Evolutionary conservation across 106 monocot genomes (phyloP).

Genomic region (Vanilla planifolia): DNA sequence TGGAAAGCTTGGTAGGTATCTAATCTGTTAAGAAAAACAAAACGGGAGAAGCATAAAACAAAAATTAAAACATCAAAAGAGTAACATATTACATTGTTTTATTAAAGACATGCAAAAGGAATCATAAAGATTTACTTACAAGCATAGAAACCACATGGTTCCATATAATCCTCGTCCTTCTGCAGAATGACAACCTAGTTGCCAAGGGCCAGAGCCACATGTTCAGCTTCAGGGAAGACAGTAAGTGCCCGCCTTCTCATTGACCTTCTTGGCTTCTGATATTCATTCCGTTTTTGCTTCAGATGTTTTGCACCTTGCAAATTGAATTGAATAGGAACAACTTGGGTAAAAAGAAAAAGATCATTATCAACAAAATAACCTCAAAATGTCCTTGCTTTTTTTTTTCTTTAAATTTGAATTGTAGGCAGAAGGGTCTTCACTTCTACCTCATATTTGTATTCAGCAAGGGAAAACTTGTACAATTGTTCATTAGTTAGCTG

Average conservation of each 20-base stretch:
- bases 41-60: background rate
- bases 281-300: slow-evolving; percentile 52
- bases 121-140: slow-evolving; percentile 37
- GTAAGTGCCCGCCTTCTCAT: slow-evolving; percentile 38
- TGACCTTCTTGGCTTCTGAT: slow-evolving; percentile 13
- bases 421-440: too few relatives aligned
- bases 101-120: background rate
- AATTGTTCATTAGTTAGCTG: background rate
- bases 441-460: background rate
- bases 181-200: slow-evolving; percentile 50
- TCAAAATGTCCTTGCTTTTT: too few relatives aligned
- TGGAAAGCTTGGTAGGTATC: background rate
- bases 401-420: too few relatives aligned
- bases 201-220: slow-evolving; percentile 40
- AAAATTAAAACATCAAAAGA: background rate
- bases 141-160: slow-evolving; percentile 56
- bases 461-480: background rate
- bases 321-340: background rate
- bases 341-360: background rate
- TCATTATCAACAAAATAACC: background rate
- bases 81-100: background rate
- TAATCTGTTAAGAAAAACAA: background rate
- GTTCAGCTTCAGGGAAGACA: slow-evolving; percentile 49
- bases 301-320: slow-evolving; percentile 50
- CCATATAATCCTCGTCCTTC: slow-evolving; percentile 54